Evolutionary conservation across 768 basidiomycete genomes (phyloP).

Genomic region (Tephrocybe sp.): DNA sequence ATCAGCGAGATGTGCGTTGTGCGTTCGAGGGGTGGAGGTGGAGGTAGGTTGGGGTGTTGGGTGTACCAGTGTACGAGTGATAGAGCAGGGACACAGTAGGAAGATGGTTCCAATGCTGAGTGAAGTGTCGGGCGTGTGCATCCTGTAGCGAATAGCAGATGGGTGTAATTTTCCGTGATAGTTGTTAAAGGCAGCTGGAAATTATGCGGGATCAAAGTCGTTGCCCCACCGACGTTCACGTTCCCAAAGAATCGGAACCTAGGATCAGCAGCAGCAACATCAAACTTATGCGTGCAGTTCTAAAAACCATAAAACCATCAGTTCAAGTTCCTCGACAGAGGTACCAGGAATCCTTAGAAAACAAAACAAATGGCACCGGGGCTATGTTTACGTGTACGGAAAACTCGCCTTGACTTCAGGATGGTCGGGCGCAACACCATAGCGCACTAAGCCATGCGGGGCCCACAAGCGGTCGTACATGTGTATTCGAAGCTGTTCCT

Average conservation of each 20-base stretch:
- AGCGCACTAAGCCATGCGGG: constrained; percentile 92
- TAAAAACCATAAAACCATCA: constrained; percentile 31
- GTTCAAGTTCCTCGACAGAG: no score
- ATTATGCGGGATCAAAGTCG: constrained; percentile 52
- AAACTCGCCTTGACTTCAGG: constrained; percentile 88
- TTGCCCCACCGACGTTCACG: constrained; percentile 53
- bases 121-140: constrained; percentile 69
- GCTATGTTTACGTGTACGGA: background rate
- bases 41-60: constrained; percentile 71
- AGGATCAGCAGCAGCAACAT: constrained; percentile 72
- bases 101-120: constrained; percentile 47
- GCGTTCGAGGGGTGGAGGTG: constrained; percentile 64
- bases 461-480: constrained; percentile 93
- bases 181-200: constrained; percentile 58
- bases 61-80: constrained; percentile 97
- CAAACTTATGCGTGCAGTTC: constrained; percentile 98
- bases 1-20: constrained; percentile 78
- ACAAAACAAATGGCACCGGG: no score
- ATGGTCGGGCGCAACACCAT: constrained; percentile 97
- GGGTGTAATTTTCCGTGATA: constrained; percentile 74
- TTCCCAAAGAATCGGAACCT: constrained; percentile 93
- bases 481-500: constrained; percentile 55
- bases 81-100: constrained; percentile 68
- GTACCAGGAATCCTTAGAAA: no score
- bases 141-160: constrained; percentile 86